Base-by-base conservation (phyloP, 1,284 basidiomycete species). In the Tylopilus sp. region DNA sequence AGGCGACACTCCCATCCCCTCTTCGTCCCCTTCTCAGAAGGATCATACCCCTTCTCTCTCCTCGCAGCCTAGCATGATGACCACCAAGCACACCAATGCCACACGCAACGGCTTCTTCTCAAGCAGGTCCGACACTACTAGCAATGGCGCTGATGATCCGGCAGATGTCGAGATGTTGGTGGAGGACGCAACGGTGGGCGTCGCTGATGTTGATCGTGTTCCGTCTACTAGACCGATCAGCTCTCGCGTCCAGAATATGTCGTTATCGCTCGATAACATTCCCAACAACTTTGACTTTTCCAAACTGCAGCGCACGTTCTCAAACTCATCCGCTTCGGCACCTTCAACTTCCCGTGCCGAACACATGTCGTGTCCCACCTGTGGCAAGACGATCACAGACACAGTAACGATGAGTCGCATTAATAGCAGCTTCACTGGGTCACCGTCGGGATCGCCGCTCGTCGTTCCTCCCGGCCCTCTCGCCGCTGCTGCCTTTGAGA, bases 401-500 rank as follows among this genome's bases (percentile, higher is more conserved):
- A 74, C 74, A 55, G 70, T 77, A 39, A 78, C 79, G n/a, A 77
- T 82, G 66, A 73, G 74, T 68, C 79, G 75, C 58, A 76, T 82
- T 66, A 77, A 77, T 25, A 68, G 72, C 25, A 73, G 74, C 56
- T 79, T 78, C 70, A 71, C 74, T 48, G 78, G 72, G 65, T 79
- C 80, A 57, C 75, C 77, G 16, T 79, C 79, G 10, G 81, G 80
- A 48, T 86, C 86, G 16, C 86, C 87, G 2, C 83, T 87, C 60
- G 84, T 88, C 66, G 82, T 88, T 13, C 87, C 87, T 56, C 85
- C 87, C 37, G 87, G 87, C 64, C 87, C 87, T 39, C 83, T 89
- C 67, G 84, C 84, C 41, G 82, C 85, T 19, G 88, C 87, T 9
- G 86, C 88, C 1, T 87, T 86, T 71, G 88, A 89, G 76, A 84